A percentile compares a stretch with the other conserved stretches of the same genome.
Conservation (phyloP, 2,329 filamentous ascomycete genomes). For the Calycina herbarum region DNA sequence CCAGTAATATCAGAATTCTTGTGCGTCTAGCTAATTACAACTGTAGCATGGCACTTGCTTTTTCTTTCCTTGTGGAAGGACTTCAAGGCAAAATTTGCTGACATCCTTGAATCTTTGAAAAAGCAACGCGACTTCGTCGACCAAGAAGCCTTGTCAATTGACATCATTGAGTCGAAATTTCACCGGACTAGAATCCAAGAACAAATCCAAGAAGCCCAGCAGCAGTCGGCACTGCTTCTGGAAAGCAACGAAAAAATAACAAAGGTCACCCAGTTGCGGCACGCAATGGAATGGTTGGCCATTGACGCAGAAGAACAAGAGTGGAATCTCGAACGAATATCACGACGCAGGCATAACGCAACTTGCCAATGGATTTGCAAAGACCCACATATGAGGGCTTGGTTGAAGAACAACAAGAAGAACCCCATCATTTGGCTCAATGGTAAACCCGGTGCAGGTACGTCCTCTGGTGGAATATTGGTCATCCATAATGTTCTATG, state of each 20-base stretch:
- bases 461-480: not conserved
- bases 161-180: conserved; percentile 21
- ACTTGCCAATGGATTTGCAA: conserved; percentile 20
- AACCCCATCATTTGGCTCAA: conserved; percentile 20
- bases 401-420: conserved; percentile 16
- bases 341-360: conserved; percentile 10
- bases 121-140: conserved; percentile 23
- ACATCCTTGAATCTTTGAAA: conserved; percentile 17
- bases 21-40: not conserved
- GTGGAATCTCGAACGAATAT: conserved; percentile 4
- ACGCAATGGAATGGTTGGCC: conserved; percentile 20
- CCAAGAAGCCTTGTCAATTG: conserved; percentile 17
- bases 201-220: conserved; percentile 11
- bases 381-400: conserved; percentile 9
- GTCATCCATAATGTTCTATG: not conserved
- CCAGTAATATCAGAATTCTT: not conserved
- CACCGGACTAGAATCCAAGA: conserved; percentile 13
- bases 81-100: conserved; percentile 17
- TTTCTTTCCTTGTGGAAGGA: conserved; percentile 24
- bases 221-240: not conserved
- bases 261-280: conserved; percentile 8
- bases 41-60: conserved; percentile 21
- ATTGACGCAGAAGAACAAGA: conserved; percentile 18
- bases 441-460: conserved; percentile 25
- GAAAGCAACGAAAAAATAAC: conserved; percentile 15